phyloP scores from a whole-genome alignment of 2,329 filamentous ascomycete species.

The Penicillium corylophilum region DNA sequence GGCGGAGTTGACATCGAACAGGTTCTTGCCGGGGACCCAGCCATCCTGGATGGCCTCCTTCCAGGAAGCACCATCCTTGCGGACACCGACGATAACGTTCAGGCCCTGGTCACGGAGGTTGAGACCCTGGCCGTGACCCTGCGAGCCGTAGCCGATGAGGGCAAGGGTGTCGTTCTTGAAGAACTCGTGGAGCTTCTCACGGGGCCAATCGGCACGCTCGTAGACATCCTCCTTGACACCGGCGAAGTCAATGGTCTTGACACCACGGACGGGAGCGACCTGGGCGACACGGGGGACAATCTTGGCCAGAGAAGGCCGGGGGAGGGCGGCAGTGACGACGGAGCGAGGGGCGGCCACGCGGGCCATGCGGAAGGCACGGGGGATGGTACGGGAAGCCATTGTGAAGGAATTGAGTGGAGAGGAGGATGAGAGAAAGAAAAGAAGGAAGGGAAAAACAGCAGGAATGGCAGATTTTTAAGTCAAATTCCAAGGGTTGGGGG shows the following conservation, averaged over 20 bases:
- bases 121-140: constrained; percentile 98
- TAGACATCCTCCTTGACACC: constrained; percentile 93
- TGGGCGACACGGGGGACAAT: constrained; percentile 44
- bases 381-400: constrained; percentile 51
- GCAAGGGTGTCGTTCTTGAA: constrained; percentile 99
- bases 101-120: constrained; percentile 99
- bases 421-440: constrained; percentile 8
- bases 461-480: constrained; percentile 18
- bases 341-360: constrained; percentile 57
- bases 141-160: constrained; percentile 96
- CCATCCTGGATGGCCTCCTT: constrained; percentile 95
- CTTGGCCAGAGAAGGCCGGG: constrained; percentile 51
- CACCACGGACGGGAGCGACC: constrained; percentile 62
- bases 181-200: constrained; percentile 98
- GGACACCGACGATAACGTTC: constrained; percentile 98
- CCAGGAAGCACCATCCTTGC: constrained; percentile 98
- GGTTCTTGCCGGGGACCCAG: constrained; percentile 97
- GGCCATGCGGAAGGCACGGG: constrained; percentile 60
- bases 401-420: constrained; percentile 21
- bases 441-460: constrained; percentile 15
- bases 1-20: constrained; percentile 97
- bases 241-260: constrained; percentile 99
- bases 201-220: constrained; percentile 97
- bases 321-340: constrained; percentile 58
- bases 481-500: constrained; percentile 5